phyloP scores from a whole-genome alignment of 345 rosid genomes.

The Clarkia xantiana region DNA sequence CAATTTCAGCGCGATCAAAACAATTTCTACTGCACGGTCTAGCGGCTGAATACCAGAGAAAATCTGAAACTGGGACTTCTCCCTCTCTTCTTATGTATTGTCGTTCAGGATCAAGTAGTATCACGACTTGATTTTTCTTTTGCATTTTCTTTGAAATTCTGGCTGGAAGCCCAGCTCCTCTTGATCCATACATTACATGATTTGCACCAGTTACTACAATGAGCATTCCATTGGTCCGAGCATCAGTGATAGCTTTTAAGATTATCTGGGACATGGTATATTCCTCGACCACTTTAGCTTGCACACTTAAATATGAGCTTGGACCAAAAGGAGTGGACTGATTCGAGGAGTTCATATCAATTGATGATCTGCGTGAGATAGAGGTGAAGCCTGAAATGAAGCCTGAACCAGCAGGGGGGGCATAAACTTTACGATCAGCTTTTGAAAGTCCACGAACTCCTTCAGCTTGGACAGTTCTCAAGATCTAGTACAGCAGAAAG shows the following conservation, averaged over 20 bases:
- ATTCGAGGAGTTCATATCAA: constrained; percentile 34
- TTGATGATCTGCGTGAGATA: constrained; percentile 42
- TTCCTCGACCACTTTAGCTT: constrained; percentile 80
- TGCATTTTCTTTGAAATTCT: constrained; percentile 71
- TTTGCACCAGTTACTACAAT: constrained; percentile 74
- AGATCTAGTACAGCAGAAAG: constrained; percentile 28
- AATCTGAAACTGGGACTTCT: constrained; percentile 77
- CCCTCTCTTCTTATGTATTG: constrained; percentile 75
- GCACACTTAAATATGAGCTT: constrained; percentile 70
- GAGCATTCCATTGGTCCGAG: constrained; percentile 49
- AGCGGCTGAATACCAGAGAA: constrained; percentile 89
- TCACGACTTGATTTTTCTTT: constrained; percentile 72
- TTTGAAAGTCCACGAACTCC: constrained; percentile 80
- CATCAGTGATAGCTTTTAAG: constrained; percentile 42
- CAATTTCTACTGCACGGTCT: constrained; percentile 91
- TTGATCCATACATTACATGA: constrained; percentile 64
- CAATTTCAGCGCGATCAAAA: constrained; percentile 89
- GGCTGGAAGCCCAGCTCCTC: constrained; percentile 83
- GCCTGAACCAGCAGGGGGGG: constrained; percentile 88
- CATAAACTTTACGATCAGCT: constrained; percentile 50
- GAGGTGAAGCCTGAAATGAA: constrained; percentile 73
- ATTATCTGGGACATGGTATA: constrained; percentile 70
- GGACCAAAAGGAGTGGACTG: constrained; percentile 68
- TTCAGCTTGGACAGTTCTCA: constrained; percentile 81
- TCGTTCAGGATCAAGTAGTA: constrained; percentile 83